A percentile compares a stretch with the other conserved stretches of the same genome.
Evolutionary conservation across 768 basidiomycete species (phyloP).

Genomic region (Pleurotus eryngii): DNA sequence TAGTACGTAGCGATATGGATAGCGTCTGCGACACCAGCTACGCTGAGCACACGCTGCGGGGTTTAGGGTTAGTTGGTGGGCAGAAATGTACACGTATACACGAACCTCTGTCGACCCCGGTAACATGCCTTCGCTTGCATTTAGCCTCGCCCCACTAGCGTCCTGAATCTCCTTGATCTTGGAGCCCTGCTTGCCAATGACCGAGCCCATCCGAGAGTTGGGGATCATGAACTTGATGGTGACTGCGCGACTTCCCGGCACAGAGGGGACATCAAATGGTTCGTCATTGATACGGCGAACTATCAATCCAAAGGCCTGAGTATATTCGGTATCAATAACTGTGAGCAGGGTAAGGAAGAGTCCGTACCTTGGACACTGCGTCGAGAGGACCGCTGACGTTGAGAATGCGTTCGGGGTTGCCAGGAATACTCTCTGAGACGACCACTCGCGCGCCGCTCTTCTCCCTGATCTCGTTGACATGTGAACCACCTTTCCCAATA

Average conservation of each 20-base stretch:
- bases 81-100: slow-evolving; percentile 10
- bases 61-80: slow-evolving; percentile 10
- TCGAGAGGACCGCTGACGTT: slow-evolving; percentile 96
- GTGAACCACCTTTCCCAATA: slow-evolving; percentile 92
- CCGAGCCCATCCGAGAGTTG: slow-evolving; percentile 98
- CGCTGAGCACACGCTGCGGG: slow-evolving; percentile 88
- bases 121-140: slow-evolving; percentile 97
- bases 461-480: slow-evolving; percentile 98
- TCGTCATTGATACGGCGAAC: slow-evolving; percentile 99
- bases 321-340: no score
- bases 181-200: slow-evolving; percentile 95
- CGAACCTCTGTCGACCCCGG: slow-evolving; percentile 98
- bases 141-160: slow-evolving; percentile 92
- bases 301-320: slow-evolving; percentile 95
- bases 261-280: slow-evolving; percentile 95
- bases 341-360: background rate
- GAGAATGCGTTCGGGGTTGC: slow-evolving; percentile 98
- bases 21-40: slow-evolving; percentile 97
- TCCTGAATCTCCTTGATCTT: slow-evolving; percentile 99
- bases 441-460: slow-evolving; percentile 95
- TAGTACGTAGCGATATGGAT: slow-evolving; percentile 99
- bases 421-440: slow-evolving; percentile 97
- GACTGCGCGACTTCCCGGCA: slow-evolving; percentile 96
- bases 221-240: slow-evolving; percentile 99
- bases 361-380: slow-evolving; percentile 92